Evolutionary conservation across 192 early-diverging fungal genomes (phyloP).

Genomic region (Endogone sp.): DNA sequence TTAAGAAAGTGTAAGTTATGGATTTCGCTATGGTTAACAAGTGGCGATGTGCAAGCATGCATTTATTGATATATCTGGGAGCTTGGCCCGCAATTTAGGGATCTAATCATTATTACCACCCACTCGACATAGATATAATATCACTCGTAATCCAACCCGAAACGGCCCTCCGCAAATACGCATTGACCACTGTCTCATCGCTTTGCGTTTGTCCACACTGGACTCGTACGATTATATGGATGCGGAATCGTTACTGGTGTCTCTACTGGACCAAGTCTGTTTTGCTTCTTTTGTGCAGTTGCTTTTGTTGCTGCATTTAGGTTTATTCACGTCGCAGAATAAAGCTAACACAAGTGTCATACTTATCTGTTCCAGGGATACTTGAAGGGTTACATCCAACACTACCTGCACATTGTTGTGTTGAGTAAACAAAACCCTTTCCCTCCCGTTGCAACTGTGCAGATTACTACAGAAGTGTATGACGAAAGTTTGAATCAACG

Average conservation of each 20-base stretch:
- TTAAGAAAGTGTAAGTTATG: conserved; percentile 28
- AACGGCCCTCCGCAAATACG: conserved; percentile 5
- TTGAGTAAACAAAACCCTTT: conserved; percentile 40
- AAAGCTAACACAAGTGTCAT: background rate
- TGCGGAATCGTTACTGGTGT: conserved; percentile 33
- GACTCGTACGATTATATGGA: conserved; percentile 31
- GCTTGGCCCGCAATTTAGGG: background rate
- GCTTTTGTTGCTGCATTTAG: background rate
- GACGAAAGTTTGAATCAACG: background rate
- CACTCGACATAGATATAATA: background rate
- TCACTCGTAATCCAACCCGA: conserved; percentile 2
- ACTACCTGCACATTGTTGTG: conserved; percentile 32
- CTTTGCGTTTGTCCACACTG: conserved; percentile 17
- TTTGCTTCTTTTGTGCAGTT: too few relatives aligned
- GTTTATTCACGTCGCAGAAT: background rate
- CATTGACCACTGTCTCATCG: conserved; percentile 21
- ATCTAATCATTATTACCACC: too few relatives aligned
- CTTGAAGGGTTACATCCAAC: conserved; percentile 45
- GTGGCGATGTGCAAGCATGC: too few relatives aligned
- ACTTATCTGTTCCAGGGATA: conserved; percentile 28
- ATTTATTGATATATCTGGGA: too few relatives aligned
- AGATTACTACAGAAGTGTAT: background rate
- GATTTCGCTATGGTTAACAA: too few relatives aligned
- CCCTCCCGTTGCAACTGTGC: conserved; percentile 16
- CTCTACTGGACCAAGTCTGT: conserved; percentile 44